phyloP scores from a whole-genome alignment of 2,329 filamentous ascomycete species.

The Botryosphaeria dothidea region DNA sequence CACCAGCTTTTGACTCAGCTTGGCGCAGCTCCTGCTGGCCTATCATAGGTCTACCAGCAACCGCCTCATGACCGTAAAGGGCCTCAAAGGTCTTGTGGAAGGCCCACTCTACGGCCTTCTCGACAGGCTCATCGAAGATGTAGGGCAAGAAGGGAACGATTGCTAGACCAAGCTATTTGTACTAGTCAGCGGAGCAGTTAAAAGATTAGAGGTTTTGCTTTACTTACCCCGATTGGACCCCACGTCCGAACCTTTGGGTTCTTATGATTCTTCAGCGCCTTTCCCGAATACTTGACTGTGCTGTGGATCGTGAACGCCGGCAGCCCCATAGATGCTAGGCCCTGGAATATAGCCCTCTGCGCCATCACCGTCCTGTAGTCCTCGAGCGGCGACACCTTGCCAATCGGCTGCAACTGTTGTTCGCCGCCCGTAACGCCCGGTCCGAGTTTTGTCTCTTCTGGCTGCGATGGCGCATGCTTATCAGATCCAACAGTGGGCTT shows the following conservation, averaged over 20 bases:
- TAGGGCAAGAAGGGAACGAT: slow-evolving; percentile 79
- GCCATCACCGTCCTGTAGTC: slow-evolving; percentile 91
- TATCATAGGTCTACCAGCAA: slow-evolving; percentile 43
- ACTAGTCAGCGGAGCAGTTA: background rate
- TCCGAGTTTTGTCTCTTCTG: slow-evolving; percentile 28
- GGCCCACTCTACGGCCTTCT: slow-evolving; percentile 84
- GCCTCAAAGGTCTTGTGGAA: slow-evolving; percentile 81
- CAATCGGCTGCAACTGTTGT: slow-evolving; percentile 30
- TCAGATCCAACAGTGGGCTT: slow-evolving; percentile 31
- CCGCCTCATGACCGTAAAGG: slow-evolving; percentile 66
- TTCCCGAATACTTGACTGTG: slow-evolving; percentile 85
- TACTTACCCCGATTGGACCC: slow-evolving; percentile 84
- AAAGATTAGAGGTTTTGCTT: no score
- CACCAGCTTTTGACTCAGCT: slow-evolving; percentile 31
- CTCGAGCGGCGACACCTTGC: slow-evolving; percentile 70
- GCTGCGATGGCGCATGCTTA: slow-evolving; percentile 16
- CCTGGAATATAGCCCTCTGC: slow-evolving; percentile 88
- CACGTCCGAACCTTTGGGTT: slow-evolving; percentile 74
- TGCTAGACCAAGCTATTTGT: slow-evolving; percentile 56
- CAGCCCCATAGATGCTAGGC: slow-evolving; percentile 86
- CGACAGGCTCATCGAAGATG: slow-evolving; percentile 89
- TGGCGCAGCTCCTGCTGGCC: slow-evolving; percentile 40
- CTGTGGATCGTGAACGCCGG: slow-evolving; percentile 94
- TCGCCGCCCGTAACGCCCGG: slow-evolving; percentile 22
- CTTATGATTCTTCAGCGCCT: slow-evolving; percentile 80